Evolutionary conservation across 768 basidiomycete genomes (phyloP).

Genomic region (Panellus pusillus): DNA sequence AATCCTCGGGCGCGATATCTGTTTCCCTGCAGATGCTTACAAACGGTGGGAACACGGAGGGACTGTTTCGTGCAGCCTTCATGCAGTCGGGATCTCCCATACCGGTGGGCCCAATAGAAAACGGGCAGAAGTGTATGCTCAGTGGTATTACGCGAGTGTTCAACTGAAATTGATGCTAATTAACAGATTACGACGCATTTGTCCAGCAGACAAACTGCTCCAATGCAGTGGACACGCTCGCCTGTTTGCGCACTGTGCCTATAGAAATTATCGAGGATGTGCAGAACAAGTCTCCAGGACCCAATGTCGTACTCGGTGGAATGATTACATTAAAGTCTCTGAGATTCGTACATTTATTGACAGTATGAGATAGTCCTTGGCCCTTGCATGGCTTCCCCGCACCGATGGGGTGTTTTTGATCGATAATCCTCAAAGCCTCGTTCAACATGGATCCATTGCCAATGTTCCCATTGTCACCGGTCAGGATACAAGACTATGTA

Average conservation of each 20-base stretch:
- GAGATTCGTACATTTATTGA: neutral
- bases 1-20: conserved; percentile 58
- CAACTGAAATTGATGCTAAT: no score
- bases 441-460: conserved; percentile 42
- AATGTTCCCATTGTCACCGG: conserved; percentile 51
- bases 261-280: conserved; percentile 40
- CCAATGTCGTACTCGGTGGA: conserved; percentile 44
- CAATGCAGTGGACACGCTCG: conserved; percentile 38
- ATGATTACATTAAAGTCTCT: neutral
- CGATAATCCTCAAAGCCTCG: conserved; percentile 41
- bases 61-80: conserved; percentile 49
- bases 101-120: conserved; percentile 43
- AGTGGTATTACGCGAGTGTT: no score
- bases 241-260: conserved; percentile 41
- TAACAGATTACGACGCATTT: conserved; percentile 40
- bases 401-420: conserved; percentile 50
- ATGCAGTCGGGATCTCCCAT: conserved; percentile 52
- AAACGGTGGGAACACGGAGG: conserved; percentile 43
- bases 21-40: conserved; percentile 50
- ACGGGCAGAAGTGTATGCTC: conserved; percentile 39
- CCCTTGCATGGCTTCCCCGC: conserved; percentile 46
- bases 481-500: conserved; percentile 12
- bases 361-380: conserved; percentile 32
- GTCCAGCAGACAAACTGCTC: conserved; percentile 42
- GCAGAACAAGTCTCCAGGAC: conserved; percentile 39